Evolutionary conservation across 176 grass and related monocot species (phyloP).

Genomic region (Metroxylon sagu): DNA sequence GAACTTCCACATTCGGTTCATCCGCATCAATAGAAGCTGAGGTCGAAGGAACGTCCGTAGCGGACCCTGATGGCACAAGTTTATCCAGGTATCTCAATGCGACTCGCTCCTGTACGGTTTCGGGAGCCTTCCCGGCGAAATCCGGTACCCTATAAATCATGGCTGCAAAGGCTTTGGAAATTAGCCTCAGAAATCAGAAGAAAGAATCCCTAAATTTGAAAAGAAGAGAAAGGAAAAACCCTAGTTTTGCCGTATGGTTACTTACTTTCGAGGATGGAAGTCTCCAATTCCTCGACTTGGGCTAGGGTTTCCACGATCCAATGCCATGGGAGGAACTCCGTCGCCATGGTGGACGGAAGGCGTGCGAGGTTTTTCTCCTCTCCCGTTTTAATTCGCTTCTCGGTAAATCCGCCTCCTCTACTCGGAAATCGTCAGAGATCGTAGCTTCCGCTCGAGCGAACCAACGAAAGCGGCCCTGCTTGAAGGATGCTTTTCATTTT

Average conservation of each 20-base stretch:
- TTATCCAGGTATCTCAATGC: constrained; percentile 31
- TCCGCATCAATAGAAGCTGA: too few relatives aligned
- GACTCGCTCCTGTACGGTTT: constrained; percentile 18
- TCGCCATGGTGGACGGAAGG: too few relatives aligned
- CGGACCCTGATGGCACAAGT: background rate
- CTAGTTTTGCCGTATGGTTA: background rate
- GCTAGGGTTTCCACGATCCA: constrained; percentile 35
- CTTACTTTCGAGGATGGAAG: constrained; percentile 19
- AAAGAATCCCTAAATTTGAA: background rate
- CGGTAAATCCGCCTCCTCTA: too few relatives aligned
- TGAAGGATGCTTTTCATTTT: too few relatives aligned
- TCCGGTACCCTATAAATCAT: constrained; percentile 14
- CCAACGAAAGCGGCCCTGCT: too few relatives aligned
- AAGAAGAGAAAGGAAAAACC: background rate
- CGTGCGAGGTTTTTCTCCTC: too few relatives aligned
- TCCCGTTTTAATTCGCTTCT: too few relatives aligned
- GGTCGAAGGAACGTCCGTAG: too few relatives aligned
- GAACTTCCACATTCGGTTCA: too few relatives aligned
- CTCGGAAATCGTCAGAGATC: too few relatives aligned
- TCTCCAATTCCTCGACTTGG: constrained; percentile 8
- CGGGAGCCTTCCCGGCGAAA: constrained; percentile 18
- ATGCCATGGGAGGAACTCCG: constrained; percentile 11
- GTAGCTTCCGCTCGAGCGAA: too few relatives aligned
- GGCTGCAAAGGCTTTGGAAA: constrained; percentile 17
- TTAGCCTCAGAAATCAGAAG: constrained; percentile 1